Conservation (phyloP, 2,329 filamentous ascomycete genomes). For the Aspergillus fijiensis region DNA sequence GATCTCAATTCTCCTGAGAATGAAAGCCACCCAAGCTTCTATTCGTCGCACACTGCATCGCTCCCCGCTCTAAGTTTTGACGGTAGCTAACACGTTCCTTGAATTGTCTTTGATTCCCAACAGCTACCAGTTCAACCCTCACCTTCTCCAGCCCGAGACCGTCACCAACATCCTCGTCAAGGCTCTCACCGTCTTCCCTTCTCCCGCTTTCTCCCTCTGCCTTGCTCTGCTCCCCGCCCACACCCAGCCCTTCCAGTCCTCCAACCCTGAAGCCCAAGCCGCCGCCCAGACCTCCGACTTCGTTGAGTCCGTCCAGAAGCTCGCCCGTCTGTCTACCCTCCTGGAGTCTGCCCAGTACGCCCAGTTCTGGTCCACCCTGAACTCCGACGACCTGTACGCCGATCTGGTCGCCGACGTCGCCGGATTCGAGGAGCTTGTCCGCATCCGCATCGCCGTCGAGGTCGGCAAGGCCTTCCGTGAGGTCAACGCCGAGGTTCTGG, state of each 20-base stretch:
- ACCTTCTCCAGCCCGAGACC: slow-evolving; percentile 93
- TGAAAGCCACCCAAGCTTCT: slow-evolving; percentile 12
- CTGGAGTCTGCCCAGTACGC: slow-evolving; percentile 89
- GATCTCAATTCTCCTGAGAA: slow-evolving; percentile 69
- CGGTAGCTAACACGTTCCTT: not conserved
- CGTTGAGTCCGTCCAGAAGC: slow-evolving; percentile 86
- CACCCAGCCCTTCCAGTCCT: slow-evolving; percentile 63
- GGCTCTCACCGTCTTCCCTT: slow-evolving; percentile 94
- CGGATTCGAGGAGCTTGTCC: slow-evolving; percentile 92
- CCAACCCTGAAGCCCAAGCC: slow-evolving; percentile 44
- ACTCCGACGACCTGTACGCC: slow-evolving; percentile 92
- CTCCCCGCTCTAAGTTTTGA: not conserved
- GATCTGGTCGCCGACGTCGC: slow-evolving; percentile 91
- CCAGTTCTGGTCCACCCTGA: slow-evolving; percentile 88
- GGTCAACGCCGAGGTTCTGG: slow-evolving; percentile 65
- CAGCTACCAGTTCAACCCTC: slow-evolving; percentile 99
- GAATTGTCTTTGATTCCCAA: slow-evolving; percentile 3
- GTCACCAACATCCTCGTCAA: slow-evolving; percentile 99
- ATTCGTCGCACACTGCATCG: not conserved
- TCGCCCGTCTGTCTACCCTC: slow-evolving; percentile 77
- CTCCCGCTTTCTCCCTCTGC: slow-evolving; percentile 88
- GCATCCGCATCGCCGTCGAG: slow-evolving; percentile 83
- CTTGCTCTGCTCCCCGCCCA: slow-evolving; percentile 90
- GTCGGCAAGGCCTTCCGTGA: slow-evolving; percentile 79
- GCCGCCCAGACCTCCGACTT: slow-evolving; percentile 52